phyloP scores from a whole-genome alignment of 345 rosid genomes.

The Rhizophora mangle region DNA sequence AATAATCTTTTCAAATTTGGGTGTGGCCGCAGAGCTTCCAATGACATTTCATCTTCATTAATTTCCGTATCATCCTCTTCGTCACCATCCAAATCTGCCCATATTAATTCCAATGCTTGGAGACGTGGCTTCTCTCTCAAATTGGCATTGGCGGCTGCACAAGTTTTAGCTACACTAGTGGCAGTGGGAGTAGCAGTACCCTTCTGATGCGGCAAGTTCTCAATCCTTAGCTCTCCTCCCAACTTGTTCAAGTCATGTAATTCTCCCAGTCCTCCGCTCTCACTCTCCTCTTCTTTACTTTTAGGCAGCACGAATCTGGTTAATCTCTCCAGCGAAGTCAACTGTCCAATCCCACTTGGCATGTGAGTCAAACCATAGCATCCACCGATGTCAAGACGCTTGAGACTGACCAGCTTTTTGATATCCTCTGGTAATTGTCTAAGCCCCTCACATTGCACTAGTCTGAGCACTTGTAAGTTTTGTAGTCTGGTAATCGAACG shows the following conservation, averaged over 20 bases:
- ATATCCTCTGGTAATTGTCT: no score
- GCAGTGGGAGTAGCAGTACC: no score
- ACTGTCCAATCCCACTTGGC: slow-evolving; percentile 24
- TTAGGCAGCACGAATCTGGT: background rate
- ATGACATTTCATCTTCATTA: background rate
- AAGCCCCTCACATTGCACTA: no score
- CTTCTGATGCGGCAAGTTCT: no score
- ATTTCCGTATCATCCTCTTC: background rate
- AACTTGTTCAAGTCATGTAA: slow-evolving; percentile 10
- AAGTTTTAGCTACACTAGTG: no score
- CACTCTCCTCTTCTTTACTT: background rate
- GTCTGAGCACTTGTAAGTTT: no score
- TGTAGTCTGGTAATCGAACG: no score
- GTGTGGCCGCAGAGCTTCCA: no score
- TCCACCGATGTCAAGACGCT: background rate
- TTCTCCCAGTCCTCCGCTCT: slow-evolving; percentile 12
- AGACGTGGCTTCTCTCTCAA: no score
- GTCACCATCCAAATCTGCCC: background rate
- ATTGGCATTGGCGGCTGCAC: background rate
- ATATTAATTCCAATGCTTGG: slow-evolving; percentile 2
- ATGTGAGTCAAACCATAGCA: slow-evolving; percentile 11
- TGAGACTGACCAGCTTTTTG: slow-evolving; percentile 9
- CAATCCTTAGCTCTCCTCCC: no score
- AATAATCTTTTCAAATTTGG: no score
- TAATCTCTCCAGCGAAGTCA: slow-evolving; percentile 21